Evolutionary conservation across 257 asterid species (phyloP), one percentile per base, ranked within the genome.

Genomic region (Thymus quinquecostatus): DNA sequence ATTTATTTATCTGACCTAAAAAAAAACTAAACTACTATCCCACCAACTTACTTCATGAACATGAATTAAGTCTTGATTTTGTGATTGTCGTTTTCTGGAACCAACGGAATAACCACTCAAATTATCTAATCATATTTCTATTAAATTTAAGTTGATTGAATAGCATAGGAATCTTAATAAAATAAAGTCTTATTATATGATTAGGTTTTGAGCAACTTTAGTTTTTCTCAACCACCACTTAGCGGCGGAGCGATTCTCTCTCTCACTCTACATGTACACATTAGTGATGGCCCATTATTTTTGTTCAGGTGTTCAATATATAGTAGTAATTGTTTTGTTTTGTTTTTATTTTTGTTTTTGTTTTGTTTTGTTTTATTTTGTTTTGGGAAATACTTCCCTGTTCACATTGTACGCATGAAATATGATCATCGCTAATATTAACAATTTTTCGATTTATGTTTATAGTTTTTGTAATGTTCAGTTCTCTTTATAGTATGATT

Each of bases 211-310:
- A n/a, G 34, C 48, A 53, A 2, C 40, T 55, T 55, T 12, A 56
- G 6, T 13, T 21, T 29, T 13, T 49, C 45, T 43, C 77, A 64
- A 64, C 77, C 66, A 43, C 66, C 71, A 43, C 10, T n/a, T 0
- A 3, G 66, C 59, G 59, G 66, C 64, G 32, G 64, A 62, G 62
- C 48, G 34, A 36, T 40, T 28, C 44, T 71, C 32, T 51, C 10
- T 48, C 3, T 45, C 7, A 45, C 3, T 32, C 1, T 9, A 29
- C 1, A 29, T 55, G 10, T 55, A 13, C 55, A 36, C 41, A 36
- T 36, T 36, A 36, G 41, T 36, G 6, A 36, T 36, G 41, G 41
- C 4, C 41, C 41, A 36, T 36, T 36, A 49, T 49, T 49, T 49
- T 49, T 13, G 55, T 13, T 13, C n/a, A 47, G 51, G 51, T 36